Base-by-base conservation (phyloP, 306 rosid genomes). In the Acacia acuminata region DNA sequence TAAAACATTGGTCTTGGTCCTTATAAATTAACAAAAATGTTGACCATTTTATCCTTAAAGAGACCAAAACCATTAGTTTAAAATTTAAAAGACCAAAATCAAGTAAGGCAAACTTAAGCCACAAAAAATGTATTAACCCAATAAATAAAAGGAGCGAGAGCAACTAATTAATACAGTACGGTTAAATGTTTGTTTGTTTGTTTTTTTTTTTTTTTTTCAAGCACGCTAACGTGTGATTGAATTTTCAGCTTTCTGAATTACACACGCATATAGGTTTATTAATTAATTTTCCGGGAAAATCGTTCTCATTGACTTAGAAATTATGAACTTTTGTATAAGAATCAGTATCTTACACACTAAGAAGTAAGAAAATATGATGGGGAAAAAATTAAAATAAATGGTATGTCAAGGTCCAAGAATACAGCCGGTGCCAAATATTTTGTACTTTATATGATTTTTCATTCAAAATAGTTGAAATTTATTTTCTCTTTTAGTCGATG, bases 391-490 rank as follows among this genome's bases (percentile, higher is more conserved):
- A 58, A 58, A 58, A 8, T n/a, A 38, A 68, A 65, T 71, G 68
- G 81, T n/a, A 43, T 43, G 68, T 30, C 42, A 14, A 48, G 55
- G 87, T 77, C 83, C 81, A 86, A 83, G 84, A 47, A 63, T 61
- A 12, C 45, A 82, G 92, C 87, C 94, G 88, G 87, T 90, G 83
- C 81, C 88, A 87, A 90, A 80, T 81, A 85, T 8, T 60, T 79
- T 71, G 48, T 60, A 56, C 77, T 58, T 56, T 77, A 44, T 1
- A 12, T 13, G 4, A 15, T 36, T 25, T 0, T 42, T 71, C 79
- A 64, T 81, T 60, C 83, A 84, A n/a, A 38, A 83, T 60, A 84
- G 92, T 94, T 94, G 97, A 94, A 94, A 87, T 88, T 84, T 63
- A 68, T 85, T 19, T 84, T 40, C 45, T 79, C 89, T 84, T 34